A percentile compares a stretch with the other conserved stretches of the same genome.
These are phyloP conservation scores for Quercus agrifolia DNA, from an alignment of 306 rosid species.

Conservation along the genomic window DNA sequence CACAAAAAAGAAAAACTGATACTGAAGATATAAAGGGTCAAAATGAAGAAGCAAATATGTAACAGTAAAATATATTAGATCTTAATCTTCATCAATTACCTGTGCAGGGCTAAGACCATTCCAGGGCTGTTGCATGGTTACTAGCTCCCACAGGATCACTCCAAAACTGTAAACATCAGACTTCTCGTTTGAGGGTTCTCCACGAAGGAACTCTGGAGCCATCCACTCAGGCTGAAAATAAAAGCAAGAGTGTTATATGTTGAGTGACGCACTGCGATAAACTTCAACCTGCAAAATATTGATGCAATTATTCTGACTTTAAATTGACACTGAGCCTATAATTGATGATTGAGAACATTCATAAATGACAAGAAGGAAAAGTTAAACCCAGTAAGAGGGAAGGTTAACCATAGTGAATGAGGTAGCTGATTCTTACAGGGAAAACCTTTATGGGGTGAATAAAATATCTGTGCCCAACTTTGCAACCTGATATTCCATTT, in stretches of 20 bases:
- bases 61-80: background rate
- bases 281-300: slow-evolving; percentile 40
- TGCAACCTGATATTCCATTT: background rate
- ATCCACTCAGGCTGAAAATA: slow-evolving; percentile 98
- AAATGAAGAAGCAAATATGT: background rate
- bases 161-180: slow-evolving; percentile 97
- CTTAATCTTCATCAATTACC: slow-evolving; percentile 39
- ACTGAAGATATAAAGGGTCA: background rate
- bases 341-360: background rate
- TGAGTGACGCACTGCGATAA: slow-evolving; percentile 35
- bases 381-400: background rate
- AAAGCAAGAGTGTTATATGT: slow-evolving; percentile 45
- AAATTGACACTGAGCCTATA: slow-evolving; percentile 16
- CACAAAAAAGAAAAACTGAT: background rate
- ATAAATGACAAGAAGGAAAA: background rate
- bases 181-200: slow-evolving; percentile 94
- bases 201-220: slow-evolving; percentile 99
- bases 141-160: slow-evolving; percentile 92
- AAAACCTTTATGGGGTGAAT: background rate
- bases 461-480: background rate
- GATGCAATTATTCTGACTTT: slow-evolving; percentile 35
- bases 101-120: slow-evolving; percentile 84
- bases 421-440: background rate
- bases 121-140: slow-evolving; percentile 95
- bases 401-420: background rate